Percentiles rank a stretch among this genome's conserved stretches.
phyloP scores from a whole-genome alignment of 805 yeast genomes.

The Ogataea salicorniae region DNA sequence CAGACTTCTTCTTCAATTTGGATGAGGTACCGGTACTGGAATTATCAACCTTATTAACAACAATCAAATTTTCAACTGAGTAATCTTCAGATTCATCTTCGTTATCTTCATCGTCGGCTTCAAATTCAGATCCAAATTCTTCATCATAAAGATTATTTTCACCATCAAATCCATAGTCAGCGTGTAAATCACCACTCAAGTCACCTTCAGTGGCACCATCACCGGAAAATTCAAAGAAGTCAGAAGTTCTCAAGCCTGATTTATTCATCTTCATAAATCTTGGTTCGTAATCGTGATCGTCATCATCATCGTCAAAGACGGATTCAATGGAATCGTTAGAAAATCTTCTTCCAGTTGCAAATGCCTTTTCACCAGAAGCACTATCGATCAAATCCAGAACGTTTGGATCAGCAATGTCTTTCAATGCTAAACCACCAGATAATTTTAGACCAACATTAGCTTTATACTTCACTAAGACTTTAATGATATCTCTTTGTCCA shows the following conservation, averaged over 20 bases:
- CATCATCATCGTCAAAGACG: conserved; percentile 20
- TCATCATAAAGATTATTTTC: neutral
- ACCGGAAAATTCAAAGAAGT: conserved; percentile 9
- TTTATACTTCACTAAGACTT: conserved; percentile 55
- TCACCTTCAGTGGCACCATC: conserved; percentile 2
- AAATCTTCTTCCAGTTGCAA: conserved; percentile 14
- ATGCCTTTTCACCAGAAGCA: conserved; percentile 2
- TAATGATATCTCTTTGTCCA: conserved; percentile 66
- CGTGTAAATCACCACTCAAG: conserved; percentile 1
- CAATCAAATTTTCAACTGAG: neutral
- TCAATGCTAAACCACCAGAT: conserved; percentile 41
- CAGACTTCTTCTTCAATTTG: neutral
- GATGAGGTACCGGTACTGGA: neutral
- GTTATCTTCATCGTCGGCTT: conserved; percentile 20
- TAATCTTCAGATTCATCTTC: conserved; percentile 10
- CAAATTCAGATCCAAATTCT: conserved; percentile 6
- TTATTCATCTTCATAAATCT: conserved; percentile 14
- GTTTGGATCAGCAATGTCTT: conserved; percentile 37
- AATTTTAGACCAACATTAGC: conserved; percentile 53
- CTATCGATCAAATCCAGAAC: conserved; percentile 30
- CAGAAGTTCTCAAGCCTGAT: conserved; percentile 15
- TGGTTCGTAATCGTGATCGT: conserved; percentile 21
- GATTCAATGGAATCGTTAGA: conserved; percentile 28
- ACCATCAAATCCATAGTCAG: conserved; percentile 2
- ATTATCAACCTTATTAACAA: neutral